phyloP scores from a whole-genome alignment of 257 asterid species.

The Catharanthus roseus region DNA sequence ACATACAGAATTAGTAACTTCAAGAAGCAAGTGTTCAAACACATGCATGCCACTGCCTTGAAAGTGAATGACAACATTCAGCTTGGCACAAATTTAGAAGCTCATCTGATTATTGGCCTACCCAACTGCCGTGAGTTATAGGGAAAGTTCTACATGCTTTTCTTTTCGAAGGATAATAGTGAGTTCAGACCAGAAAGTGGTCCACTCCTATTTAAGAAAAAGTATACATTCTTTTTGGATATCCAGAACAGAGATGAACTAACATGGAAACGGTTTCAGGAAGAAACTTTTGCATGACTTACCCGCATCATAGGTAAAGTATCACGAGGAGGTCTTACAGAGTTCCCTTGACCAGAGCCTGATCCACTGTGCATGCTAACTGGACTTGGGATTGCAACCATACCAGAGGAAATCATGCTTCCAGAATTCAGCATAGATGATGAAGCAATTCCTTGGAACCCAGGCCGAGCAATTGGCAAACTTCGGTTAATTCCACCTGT shows the following conservation, averaged over 20 bases:
- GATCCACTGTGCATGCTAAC: conserved; percentile 61
- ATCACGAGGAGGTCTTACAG: conserved; percentile 70
- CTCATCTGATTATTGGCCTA: neutral
- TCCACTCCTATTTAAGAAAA: neutral
- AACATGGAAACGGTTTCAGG: conserved; percentile 9
- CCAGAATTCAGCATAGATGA: conserved; percentile 64
- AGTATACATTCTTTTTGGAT: neutral
- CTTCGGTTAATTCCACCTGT: conserved; percentile 55
- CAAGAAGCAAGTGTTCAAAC: neutral
- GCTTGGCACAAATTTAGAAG: neutral
- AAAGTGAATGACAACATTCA: neutral
- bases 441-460: conserved; percentile 61
- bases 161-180: neutral
- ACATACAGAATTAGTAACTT: neutral
- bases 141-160: neutral
- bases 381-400: conserved; percentile 44
- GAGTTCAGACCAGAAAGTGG: neutral
- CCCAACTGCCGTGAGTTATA: neutral
- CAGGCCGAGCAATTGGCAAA: conserved; percentile 67
- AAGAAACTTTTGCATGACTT: conserved; percentile 26
- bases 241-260: neutral
- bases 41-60: neutral
- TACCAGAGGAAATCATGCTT: conserved; percentile 52
- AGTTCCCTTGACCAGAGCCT: conserved; percentile 64
- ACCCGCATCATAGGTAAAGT: conserved; percentile 65